phyloP scores from a whole-genome alignment of 768 basidiomycete genomes.

The Baorangia bicolor region DNA sequence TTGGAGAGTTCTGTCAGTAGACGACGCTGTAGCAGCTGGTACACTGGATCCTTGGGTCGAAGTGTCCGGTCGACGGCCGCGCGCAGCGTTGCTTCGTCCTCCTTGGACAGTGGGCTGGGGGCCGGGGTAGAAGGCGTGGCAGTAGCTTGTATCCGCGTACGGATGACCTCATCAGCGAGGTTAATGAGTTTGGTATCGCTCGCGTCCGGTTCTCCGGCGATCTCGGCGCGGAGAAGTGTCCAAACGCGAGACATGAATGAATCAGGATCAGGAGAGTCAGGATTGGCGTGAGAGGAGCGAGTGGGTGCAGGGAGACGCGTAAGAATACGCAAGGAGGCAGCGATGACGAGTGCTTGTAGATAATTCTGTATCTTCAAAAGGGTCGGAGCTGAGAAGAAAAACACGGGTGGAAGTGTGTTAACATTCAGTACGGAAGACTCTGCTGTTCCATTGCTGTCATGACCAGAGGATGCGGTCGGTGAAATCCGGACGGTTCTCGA shows the following conservation, averaged over 20 bases:
- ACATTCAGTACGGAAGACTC: neutral
- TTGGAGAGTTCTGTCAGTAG: slow-evolving; percentile 42
- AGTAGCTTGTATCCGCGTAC: slow-evolving; percentile 39
- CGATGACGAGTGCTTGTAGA: slow-evolving; percentile 67
- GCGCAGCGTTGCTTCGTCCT: slow-evolving; percentile 54
- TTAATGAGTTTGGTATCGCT: slow-evolving; percentile 58
- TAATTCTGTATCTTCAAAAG: slow-evolving; percentile 65
- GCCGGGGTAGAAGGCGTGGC: neutral
- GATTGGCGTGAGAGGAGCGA: slow-evolving; percentile 5
- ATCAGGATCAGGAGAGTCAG: slow-evolving; percentile 9
- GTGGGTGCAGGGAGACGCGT: slow-evolving; percentile 39
- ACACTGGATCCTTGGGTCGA: slow-evolving; percentile 63
- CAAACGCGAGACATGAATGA: slow-evolving; percentile 63
- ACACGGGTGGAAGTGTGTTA: slow-evolving; percentile 62
- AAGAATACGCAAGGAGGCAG: slow-evolving; percentile 58
- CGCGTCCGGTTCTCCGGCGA: slow-evolving; percentile 37
- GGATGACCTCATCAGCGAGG: slow-evolving; percentile 72
- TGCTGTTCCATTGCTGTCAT: neutral
- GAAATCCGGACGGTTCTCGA: slow-evolving; percentile 14
- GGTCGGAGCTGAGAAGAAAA: slow-evolving; percentile 56
- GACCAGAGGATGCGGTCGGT: neutral
- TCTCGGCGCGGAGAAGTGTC: slow-evolving; percentile 60
- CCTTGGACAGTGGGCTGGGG: slow-evolving; percentile 23
- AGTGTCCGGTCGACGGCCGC: slow-evolving; percentile 63
- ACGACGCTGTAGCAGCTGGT: slow-evolving; percentile 58